These are phyloP conservation scores for Saururus chinensis DNA, from an alignment of 164 flowering plant species.

Conservation along the genomic window DNA sequence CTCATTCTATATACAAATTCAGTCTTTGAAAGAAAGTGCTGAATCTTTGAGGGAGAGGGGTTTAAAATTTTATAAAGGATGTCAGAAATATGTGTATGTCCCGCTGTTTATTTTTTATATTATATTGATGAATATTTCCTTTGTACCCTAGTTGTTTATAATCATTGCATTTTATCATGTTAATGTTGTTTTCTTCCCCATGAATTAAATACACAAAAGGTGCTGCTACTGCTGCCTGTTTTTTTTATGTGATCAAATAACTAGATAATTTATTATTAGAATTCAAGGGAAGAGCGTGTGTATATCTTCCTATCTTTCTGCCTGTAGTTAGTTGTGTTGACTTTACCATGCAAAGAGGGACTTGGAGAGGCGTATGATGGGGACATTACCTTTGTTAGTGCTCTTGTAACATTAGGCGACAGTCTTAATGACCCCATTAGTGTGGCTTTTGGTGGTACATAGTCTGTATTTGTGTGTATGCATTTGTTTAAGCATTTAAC, in stretches of 20 bases:
- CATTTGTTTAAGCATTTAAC: no score
- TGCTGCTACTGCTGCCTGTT: background rate
- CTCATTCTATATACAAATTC: conserved; percentile 39
- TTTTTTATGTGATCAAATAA: no score
- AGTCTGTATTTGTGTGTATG: no score
- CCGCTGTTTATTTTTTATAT: background rate
- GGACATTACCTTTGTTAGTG: conserved; percentile 87
- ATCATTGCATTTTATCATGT: no score
- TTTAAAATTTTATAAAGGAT: no score
- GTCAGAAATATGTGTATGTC: conserved; percentile 90
- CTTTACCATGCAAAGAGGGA: conserved; percentile 59
- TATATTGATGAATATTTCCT: no score
- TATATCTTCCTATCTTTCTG: no score
- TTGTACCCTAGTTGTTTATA: no score
- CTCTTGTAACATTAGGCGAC: conserved; percentile 89
- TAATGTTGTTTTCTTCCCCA: no score
- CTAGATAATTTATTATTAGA: no score
- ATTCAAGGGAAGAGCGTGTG: background rate
- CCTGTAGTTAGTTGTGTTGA: background rate
- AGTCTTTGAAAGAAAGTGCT: conserved; percentile 71
- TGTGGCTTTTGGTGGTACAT: conserved; percentile 83
- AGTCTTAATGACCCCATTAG: conserved; percentile 92
- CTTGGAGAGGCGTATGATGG: no score
- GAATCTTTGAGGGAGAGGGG: conserved; percentile 76
- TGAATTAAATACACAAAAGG: no score